Base-by-base conservation (phyloP, 495 filamentous ascomycete species). In the Daldinia vernicosa region DNA sequence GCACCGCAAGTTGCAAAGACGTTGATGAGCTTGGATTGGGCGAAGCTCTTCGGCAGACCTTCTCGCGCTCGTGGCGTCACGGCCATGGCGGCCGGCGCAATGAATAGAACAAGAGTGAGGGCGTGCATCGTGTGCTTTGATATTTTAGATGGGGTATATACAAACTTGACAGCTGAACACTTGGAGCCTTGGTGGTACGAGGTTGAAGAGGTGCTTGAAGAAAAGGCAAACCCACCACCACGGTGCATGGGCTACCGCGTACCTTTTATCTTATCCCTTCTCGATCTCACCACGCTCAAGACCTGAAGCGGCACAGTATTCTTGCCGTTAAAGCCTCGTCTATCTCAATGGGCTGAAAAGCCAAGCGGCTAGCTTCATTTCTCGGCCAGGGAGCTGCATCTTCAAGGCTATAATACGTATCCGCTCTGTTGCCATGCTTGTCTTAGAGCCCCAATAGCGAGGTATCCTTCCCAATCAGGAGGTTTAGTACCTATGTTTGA, bases 221-320 rank as follows among this genome's bases (percentile, higher is more conserved):
- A 47, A 15, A 15, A 45, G 26, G 59, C 30, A 43, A 60, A 43
- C 26, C 9, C 12, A 14, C 39, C 32, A 12, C n/a, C 8, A 17
- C n/a, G 26, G 15, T 26, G 14, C 47, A 50, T 54, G 15, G 67
- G 24, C 37, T 24, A 40, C 40, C 33, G 24, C 26, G 28, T 50
- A 39, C 65, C 60, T 72, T 72, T 72, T 72, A 72, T 72, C 60
- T 15, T 17, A 22, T 45, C 40, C 15, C 35, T 40, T 56, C 43
- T 26, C 32, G 53, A 63, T 26, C 55, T 63, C 60, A 67, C 64
- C 54, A 67, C 39, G 32, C 40, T 50, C 26, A 32, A 37, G 17
- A 27, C 35, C 32, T 35, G 26, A 54, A 35, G 64, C 26, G 45
- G 37, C 55, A 58, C 37, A 61, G 17, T 9, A 57, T 32, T 17